phyloP scores from a whole-genome alignment of 1,139 yeast species.

The Candida sp. region DNA sequence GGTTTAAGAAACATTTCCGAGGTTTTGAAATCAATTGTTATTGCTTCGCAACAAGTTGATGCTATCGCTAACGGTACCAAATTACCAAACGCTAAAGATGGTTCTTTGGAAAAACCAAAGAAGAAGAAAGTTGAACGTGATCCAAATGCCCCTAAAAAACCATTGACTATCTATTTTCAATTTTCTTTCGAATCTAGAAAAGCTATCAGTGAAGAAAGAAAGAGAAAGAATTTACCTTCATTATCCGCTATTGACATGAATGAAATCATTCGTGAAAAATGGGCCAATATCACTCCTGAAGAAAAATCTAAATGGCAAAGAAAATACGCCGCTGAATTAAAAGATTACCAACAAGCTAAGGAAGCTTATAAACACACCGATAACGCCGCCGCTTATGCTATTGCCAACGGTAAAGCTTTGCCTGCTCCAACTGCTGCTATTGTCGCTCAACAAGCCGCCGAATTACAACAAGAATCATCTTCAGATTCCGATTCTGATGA shows the following conservation, averaged over 20 bases:
- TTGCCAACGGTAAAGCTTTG: conserved; percentile 3
- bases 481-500: conserved; percentile 8
- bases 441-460: not conserved
- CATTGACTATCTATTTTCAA: conserved; percentile 79
- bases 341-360: conserved; percentile 59
- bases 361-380: conserved; percentile 51
- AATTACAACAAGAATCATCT: not conserved
- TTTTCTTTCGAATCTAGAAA: conserved; percentile 67
- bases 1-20: conserved; percentile 32
- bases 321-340: conserved; percentile 64
- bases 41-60: conserved; percentile 14
- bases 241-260: conserved; percentile 75
- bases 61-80: conserved; percentile 14
- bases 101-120: conserved; percentile 18
- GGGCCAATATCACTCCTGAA: conserved; percentile 65
- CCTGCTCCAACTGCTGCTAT: conserved; percentile 2
- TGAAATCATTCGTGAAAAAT: conserved; percentile 70
- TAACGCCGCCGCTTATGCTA: conserved; percentile 13
- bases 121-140: conserved; percentile 52
- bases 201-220: conserved; percentile 61
- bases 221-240: conserved; percentile 54
- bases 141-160: conserved; percentile 64
- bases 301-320: conserved; percentile 78
- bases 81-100: conserved; percentile 7
- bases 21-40: conserved; percentile 15